A percentile compares a stretch with the other conserved stretches of the same genome.
These are phyloP conservation scores for Chytridium lagenaria DNA, from an alignment of 371 early-diverging fungal species.

Conservation along the genomic window DNA sequence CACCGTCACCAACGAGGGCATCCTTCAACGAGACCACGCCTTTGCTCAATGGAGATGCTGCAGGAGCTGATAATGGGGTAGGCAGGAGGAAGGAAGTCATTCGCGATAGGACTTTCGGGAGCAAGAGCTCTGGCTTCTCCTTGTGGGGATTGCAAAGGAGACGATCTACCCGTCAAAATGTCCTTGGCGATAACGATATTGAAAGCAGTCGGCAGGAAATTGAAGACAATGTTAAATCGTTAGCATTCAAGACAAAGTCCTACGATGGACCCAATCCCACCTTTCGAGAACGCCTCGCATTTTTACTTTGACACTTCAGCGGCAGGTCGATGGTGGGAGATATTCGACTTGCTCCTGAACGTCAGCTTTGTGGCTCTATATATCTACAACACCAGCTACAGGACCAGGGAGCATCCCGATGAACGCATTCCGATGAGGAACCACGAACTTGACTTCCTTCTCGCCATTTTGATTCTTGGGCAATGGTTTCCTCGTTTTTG, in stretches of 20 bases:
- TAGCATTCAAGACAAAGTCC: background rate
- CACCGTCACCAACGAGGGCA: too few relatives aligned
- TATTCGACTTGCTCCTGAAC: conserved; percentile 25
- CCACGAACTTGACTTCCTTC: conserved; percentile 47
- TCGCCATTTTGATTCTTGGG: conserved; percentile 51
- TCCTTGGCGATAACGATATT: too few relatives aligned
- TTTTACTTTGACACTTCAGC: conserved; percentile 9
- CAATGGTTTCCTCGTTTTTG: conserved; percentile 60
- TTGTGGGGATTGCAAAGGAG: too few relatives aligned
- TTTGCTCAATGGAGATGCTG: too few relatives aligned
- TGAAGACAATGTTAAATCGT: background rate
- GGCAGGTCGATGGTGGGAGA: conserved; percentile 21
- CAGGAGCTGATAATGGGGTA: too few relatives aligned
- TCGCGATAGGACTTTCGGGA: too few relatives aligned
- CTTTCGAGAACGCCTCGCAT: background rate
- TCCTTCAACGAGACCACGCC: too few relatives aligned
- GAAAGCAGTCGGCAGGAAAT: background rate
- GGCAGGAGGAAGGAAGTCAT: too few relatives aligned
- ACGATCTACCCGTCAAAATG: too few relatives aligned
- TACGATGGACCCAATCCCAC: background rate
- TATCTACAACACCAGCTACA: conserved; percentile 25
- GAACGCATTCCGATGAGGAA: background rate
- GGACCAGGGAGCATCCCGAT: too few relatives aligned
- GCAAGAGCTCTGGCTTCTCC: too few relatives aligned
- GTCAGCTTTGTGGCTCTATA: conserved; percentile 18